Conservation (phyloP, 2,329 filamentous ascomycete genomes). For the Aspergillus flavus region DNA sequence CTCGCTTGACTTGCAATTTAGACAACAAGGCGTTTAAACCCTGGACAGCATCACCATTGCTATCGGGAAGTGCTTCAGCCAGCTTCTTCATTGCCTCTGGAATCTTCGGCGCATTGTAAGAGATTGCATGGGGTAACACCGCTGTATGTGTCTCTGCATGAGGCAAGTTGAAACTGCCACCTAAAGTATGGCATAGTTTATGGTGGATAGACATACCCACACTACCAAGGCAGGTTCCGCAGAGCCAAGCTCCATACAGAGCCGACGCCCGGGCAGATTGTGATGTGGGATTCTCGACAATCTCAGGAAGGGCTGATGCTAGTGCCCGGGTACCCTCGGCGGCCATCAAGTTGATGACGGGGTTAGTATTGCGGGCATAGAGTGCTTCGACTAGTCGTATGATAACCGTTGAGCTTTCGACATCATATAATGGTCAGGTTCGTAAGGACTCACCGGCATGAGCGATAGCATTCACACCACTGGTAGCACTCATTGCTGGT, state of each 20-base stretch:
- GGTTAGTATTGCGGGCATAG: slow-evolving; percentile 64
- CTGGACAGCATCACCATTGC: slow-evolving; percentile 59
- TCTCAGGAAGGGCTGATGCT: slow-evolving; percentile 55
- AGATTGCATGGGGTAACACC: slow-evolving; percentile 63
- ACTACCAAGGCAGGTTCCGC: slow-evolving; percentile 61
- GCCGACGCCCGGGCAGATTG: slow-evolving; percentile 54
- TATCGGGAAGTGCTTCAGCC: slow-evolving; percentile 57
- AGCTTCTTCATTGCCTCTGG: slow-evolving; percentile 57
- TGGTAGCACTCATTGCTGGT: slow-evolving; percentile 55
- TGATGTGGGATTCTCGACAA: slow-evolving; percentile 51
- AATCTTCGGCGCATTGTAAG: slow-evolving; percentile 62
- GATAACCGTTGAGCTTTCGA: not conserved
- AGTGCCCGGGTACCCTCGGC: slow-evolving; percentile 60
- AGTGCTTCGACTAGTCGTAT: slow-evolving; percentile 58
- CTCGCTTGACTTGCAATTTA: slow-evolving; percentile 57
- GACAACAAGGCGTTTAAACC: slow-evolving; percentile 59
- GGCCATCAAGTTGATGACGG: slow-evolving; percentile 61
- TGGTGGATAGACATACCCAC: slow-evolving; percentile 68
- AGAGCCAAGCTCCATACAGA: slow-evolving; percentile 67
- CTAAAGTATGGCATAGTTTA: slow-evolving; percentile 68
- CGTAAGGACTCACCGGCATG: slow-evolving; percentile 52
- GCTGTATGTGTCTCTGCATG: slow-evolving; percentile 68
- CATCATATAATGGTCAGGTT: not conserved
- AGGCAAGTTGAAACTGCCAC: slow-evolving; percentile 64
- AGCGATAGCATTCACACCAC: slow-evolving; percentile 67